Percentiles rank a stretch among this genome's conserved stretches.
Conservation (phyloP, 345 rosid species). For the Eutrema japonicum region DNA sequence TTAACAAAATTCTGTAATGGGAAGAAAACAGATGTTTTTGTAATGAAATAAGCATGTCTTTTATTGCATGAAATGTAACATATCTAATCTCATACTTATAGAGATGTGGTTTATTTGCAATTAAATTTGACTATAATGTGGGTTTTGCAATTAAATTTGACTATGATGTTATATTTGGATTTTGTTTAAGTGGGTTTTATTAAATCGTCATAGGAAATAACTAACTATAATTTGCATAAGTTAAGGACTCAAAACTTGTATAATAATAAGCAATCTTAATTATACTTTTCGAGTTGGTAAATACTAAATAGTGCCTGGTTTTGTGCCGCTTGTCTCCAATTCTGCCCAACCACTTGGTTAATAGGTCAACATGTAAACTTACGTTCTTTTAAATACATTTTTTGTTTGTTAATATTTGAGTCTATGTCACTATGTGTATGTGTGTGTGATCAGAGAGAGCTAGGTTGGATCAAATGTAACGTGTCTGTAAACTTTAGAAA, state of each 20-base stretch:
- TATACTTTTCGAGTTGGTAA: constrained; percentile 28
- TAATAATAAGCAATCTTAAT: not conserved
- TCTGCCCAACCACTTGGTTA: constrained; percentile 30
- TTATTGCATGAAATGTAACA: not conserved
- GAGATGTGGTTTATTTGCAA: constrained; percentile 11
- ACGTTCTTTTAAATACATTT: not conserved
- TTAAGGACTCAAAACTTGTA: not conserved
- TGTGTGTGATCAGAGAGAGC: not conserved
- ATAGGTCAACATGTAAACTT: constrained; percentile 14
- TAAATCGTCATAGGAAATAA: not conserved
- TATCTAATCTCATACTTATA: not conserved
- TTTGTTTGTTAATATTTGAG: not conserved
- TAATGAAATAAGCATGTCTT: constrained; percentile 12
- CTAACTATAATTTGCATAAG: not conserved
- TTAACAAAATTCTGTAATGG: not conserved
- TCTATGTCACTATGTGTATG: constrained; percentile 9
- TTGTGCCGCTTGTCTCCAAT: constrained; percentile 44
- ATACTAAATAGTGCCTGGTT: constrained; percentile 34
- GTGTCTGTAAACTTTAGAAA: not conserved
- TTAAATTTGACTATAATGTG: not conserved
- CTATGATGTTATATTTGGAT: too few relatives aligned
- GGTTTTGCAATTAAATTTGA: too few relatives aligned
- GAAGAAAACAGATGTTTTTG: not conserved
- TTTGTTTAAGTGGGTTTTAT: not conserved
- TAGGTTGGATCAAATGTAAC: constrained; percentile 3